Conservation (phyloP, 305 asterid species). For the Fraxinus dipetala region DNA sequence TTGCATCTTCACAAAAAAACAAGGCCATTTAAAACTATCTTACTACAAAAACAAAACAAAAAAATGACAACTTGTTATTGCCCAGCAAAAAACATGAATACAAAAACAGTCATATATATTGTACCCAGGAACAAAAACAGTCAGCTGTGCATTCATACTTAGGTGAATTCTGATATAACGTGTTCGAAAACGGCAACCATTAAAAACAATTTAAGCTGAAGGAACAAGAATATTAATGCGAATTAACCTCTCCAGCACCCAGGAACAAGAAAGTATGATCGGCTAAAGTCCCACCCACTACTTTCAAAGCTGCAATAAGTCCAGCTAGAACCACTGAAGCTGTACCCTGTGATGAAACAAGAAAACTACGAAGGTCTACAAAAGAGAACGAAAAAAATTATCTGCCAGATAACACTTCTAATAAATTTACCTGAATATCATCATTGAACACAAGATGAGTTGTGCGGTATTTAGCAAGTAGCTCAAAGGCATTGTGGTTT, state of each 20-base stretch:
- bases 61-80: background rate
- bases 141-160: background rate
- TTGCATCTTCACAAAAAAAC: background rate
- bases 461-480: constrained; percentile 74
- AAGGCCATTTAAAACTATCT: background rate
- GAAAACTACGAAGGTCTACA: constrained; percentile 8
- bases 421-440: constrained; percentile 70
- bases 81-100: background rate
- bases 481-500: constrained; percentile 88
- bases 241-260: constrained; percentile 98
- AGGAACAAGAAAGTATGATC: constrained; percentile 94
- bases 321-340: constrained; percentile 97
- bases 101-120: too few species aligned
- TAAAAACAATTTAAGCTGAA: background rate
- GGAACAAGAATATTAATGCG: background rate
- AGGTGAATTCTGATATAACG: too few species aligned
- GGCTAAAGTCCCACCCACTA: constrained; percentile 67
- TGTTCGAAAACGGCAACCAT: background rate
- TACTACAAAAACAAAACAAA: background rate
- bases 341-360: constrained; percentile 63
- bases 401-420: background rate
- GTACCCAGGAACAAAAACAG: too few species aligned
- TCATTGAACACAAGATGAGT: constrained; percentile 96
- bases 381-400: background rate
- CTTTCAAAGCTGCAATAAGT: constrained; percentile 64